Evolutionary conservation across 768 basidiomycete genomes (phyloP), one percentile per base, ranked within the genome.

Genomic region (Pilatotrama ljubarskyi): DNA sequence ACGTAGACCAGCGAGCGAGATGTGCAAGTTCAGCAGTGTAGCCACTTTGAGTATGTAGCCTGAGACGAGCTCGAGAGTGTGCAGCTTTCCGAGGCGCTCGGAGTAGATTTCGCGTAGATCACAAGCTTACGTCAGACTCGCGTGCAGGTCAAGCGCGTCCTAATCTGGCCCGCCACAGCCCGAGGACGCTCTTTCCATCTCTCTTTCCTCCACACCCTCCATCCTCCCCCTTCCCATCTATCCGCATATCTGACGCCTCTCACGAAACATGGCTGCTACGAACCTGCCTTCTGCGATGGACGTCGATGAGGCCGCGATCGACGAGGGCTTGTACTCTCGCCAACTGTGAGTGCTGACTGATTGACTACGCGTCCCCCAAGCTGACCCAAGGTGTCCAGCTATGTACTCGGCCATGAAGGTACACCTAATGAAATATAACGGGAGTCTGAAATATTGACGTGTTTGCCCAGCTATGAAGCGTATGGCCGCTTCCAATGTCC

Each of bases 361-460:
- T 44, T 51, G 47, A 37, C 22, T 36, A 51, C 59, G 58, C 55
- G 42, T 46, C 29, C 43, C 36, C 18, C 3, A 25, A 26, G n/a
- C 51, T 65, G 52, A 48, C 47, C 54, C 66, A 52, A 55, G 50
- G 52, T 57, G 64, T 42, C 47, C 59, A 91, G 93, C 66, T 98
- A 98, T 73, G 95, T 98, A 10, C 85, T 98, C 25, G 95, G 95
- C 29, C 94, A 98, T 73, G 95, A 98, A 84, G 95, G 95, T 93
- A 32, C 10, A 22, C 20, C 40, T n/a, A 51, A 22, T 20, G 9
- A 1, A 18, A 20, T n/a, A 0, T 47, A 13, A 5, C 11, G 36
- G 8, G n/a, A 36, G 3, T 15, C 68, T 32, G 29, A 32, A 10
- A 32, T 4, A 44, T 63, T 74, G 50, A 76, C 51, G 32, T 9